Base-by-base conservation (phyloP, 2,329 filamentous ascomycete species). In the Colletotrichum eremochloae region DNA sequence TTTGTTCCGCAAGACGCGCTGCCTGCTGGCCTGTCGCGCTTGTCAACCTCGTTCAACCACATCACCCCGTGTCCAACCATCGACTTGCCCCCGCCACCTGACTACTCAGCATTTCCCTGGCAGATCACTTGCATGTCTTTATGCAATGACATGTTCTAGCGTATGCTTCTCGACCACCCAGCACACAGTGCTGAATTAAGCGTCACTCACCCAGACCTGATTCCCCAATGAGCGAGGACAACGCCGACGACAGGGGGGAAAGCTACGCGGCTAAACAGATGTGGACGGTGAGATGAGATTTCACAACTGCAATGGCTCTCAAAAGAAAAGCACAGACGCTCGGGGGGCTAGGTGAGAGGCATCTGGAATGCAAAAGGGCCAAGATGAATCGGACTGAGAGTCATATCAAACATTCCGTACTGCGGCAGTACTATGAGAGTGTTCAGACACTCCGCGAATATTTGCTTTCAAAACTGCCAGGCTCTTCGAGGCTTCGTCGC, bases 401-500 rank as follows among this genome's bases (percentile, higher is more conserved):
- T 18, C 52, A 48, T 29, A 48, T 74, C 62, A 72, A 68, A 55
- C 65, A 75, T 68, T 36, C 71, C 57, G 50, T 72, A 44, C 50
- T 71, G 5, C 42, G 48, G n/a, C 63, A 70, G 50, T 55, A 57
- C 82, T 97, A 95, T 81, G 82, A 86, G 9, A 82, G 86, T 58
- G 87, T 95, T 15, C 80, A 89, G 67, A 91, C 91, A 0, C 84
- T 97, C 69, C 90, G 94, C 76, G 86, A 92, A 70, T 93, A 94
- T 82, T 83, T 95, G 50, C 83, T 95, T 60, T 84, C 84, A 29
- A 88, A 86, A 72, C 86, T 97, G 14, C 92, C 93, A 0, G 75
- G 80, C n/a, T 86, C 89, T 14, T 96, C 94, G 6, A 92, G 87
- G 67, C 79, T 91, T 66, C 84, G 90, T 57, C 84, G 88, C 40